These are phyloP conservation scores for Sarocladiaceae sp. DNA, from an alignment of 2,329 filamentous ascomycete genomes.

Conservation along the genomic window DNA sequence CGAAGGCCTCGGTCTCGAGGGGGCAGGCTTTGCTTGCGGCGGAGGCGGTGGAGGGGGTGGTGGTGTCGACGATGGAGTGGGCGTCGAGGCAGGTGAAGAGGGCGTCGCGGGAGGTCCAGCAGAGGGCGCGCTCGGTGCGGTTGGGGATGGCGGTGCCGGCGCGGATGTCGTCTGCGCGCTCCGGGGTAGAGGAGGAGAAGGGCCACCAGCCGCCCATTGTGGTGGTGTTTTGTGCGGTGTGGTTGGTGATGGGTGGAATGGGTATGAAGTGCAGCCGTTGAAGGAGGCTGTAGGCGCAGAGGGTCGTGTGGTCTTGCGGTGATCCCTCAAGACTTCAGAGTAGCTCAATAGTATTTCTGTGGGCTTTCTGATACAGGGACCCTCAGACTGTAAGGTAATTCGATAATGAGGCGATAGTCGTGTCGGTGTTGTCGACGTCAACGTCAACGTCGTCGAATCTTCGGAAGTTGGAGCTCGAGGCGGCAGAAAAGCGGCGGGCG, in stretches of 20 bases:
- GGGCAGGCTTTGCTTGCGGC: constrained; percentile 34
- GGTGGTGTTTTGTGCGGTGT: constrained; percentile 4
- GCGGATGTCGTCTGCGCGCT: constrained; percentile 46
- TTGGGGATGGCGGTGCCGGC: constrained; percentile 68
- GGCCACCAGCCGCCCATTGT: constrained; percentile 45
- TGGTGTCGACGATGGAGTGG: constrained; percentile 68
- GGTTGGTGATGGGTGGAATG: constrained; percentile 7
- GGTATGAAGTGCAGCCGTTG: too few species aligned
- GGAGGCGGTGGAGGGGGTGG: constrained; percentile 26
- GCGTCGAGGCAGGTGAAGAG: constrained; percentile 87
- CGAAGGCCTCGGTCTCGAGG: constrained; percentile 51
- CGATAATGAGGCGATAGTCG: too few species aligned
- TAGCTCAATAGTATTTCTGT: too few species aligned
- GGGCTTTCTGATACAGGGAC: too few species aligned
- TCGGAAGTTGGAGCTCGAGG: neutral
- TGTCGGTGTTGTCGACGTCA: constrained; percentile 4
- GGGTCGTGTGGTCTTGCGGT: too few species aligned
- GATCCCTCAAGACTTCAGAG: too few species aligned
- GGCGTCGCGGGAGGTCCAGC: constrained; percentile 83
- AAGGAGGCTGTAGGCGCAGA: too few species aligned
- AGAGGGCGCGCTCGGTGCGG: constrained; percentile 70
- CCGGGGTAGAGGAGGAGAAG: constrained; percentile 30
- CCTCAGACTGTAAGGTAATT: too few species aligned
- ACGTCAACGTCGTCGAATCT: neutral
- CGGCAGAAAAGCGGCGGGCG: constrained; percentile 7